Percentiles rank a stretch among this genome's conserved stretches.
These are phyloP conservation scores for Populus hybrid DNA, from an alignment of 441 rosid species.

Conservation along the genomic window DNA sequence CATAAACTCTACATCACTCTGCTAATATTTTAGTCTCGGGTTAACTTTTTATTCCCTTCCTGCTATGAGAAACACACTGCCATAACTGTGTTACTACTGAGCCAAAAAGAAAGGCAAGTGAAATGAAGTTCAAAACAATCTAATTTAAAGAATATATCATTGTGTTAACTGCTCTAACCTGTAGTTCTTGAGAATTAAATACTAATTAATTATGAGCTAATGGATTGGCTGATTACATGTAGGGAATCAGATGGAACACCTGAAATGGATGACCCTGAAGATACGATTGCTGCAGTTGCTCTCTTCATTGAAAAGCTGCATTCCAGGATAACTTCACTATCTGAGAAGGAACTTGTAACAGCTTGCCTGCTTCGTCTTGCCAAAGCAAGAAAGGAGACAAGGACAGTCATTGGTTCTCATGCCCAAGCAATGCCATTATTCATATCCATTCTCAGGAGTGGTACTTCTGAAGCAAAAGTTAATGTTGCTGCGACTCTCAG, in stretches of 20 bases:
- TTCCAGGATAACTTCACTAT: constrained; percentile 55
- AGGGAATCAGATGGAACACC: constrained; percentile 54
- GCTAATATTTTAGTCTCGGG: background rate
- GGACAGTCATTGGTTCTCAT: constrained; percentile 64
- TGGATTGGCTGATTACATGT: constrained; percentile 10
- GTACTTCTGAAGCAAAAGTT: constrained; percentile 62
- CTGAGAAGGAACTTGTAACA: constrained; percentile 73
- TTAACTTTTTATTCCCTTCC: background rate
- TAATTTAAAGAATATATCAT: background rate
- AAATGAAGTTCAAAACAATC: background rate
- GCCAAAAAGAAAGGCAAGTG: background rate
- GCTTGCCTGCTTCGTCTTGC: constrained; percentile 69
- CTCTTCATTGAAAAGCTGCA: constrained; percentile 77
- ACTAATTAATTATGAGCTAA: constrained; percentile 3
- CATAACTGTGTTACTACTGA: background rate
- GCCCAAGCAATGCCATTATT: constrained; percentile 90
- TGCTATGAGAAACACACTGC: background rate
- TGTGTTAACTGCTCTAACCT: background rate
- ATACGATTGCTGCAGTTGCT: constrained; percentile 63
- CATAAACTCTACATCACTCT: background rate
- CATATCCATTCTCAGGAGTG: constrained; percentile 71
- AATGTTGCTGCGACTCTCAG: constrained; percentile 70
- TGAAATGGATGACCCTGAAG: constrained; percentile 52
- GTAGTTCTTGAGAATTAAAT: background rate
- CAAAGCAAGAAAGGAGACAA: constrained; percentile 68